phyloP scores from a whole-genome alignment of 352 stramenopile species.

The Pythium monospermum region DNA sequence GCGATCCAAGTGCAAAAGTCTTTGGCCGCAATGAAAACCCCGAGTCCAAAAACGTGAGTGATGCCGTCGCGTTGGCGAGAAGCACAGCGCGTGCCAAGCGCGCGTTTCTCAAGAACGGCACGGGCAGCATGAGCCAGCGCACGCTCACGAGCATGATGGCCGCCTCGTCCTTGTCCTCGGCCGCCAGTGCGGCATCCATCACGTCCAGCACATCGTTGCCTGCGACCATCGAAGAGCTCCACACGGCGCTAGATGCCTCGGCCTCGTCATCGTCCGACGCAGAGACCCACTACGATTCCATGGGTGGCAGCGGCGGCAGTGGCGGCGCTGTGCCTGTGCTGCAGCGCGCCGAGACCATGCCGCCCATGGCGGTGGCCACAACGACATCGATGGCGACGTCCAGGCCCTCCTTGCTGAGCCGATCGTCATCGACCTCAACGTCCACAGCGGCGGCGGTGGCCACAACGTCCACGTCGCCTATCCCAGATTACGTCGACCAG shows the following conservation, averaged over 20 bases:
- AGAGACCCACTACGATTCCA: neutral
- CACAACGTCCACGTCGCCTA: neutral
- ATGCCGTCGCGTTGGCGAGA: constrained; percentile 42
- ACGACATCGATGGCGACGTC: too few species aligned
- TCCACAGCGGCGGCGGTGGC: too few species aligned
- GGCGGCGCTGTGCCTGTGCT: neutral
- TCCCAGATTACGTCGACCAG: neutral
- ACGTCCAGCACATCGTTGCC: too few species aligned
- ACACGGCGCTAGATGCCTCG: neutral
- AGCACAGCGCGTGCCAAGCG: constrained; percentile 49
- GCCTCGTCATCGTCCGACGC: neutral
- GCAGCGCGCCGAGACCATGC: neutral
- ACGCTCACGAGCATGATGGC: constrained; percentile 3
- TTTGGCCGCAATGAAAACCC: constrained; percentile 68
- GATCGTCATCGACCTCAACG: too few species aligned
- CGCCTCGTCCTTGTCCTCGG: neutral
- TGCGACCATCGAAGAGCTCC: constrained; percentile 1
- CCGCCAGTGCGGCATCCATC: too few species aligned
- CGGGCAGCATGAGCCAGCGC: constrained; percentile 1
- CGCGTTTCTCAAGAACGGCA: constrained; percentile 38
- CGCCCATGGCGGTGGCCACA: neutral
- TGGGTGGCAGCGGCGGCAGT: neutral
- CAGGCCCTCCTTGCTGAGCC: too few species aligned
- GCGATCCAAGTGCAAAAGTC: constrained; percentile 29
- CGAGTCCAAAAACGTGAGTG: constrained; percentile 41